Evolutionary conservation across 2,329 filamentous ascomycete genomes (phyloP), one percentile per base, ranked within the genome.

Genomic region (Hypoxylon sp.): DNA sequence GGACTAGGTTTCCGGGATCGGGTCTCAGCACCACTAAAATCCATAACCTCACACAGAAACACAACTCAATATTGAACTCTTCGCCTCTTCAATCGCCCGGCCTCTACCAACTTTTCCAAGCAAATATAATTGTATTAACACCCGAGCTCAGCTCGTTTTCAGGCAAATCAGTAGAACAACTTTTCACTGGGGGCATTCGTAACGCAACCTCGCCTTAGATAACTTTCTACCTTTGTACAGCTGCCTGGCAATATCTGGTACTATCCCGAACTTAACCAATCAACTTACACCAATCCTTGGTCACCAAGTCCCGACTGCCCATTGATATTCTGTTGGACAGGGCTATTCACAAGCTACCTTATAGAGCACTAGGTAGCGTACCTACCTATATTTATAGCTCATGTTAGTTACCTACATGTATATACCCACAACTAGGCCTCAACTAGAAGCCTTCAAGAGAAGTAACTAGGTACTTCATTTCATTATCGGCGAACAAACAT

Each of bases 271-370:
- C 19, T 51, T 51, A 49, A 36, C 74, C 74, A 76, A 76, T 76
- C 73, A 73, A 71, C 72, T 76, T 75, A 76, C 73, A 76, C 63
- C 60, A 28, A 63, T 48, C 28, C 9, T 13, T 28, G 28, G 45
- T 13, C 34, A 51, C 6, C 32, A 32, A 41, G 23, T 5, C 23
- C 23, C 5, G 23, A 5, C 2, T 23, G 23, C 4, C 19, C 34
- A 23, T 13, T 11, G 21, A 23, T 34, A n/a, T 38, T 50, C 11
- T 13, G 17, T 14, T 19, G 19, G 5, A 5, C 5, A 34, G 25
- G 38, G 7, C 19, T 2, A 11, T 21, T 23, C 7, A 38, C 34
- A 7, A 34, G 34, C 21, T 25, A 17, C 25, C n/a, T n/a, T n/a
- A 25, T 13, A n/a, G 30, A 2, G 7, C 21, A 10, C n/a, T 23